A percentile compares a stretch with the other conserved stretches of the same genome.
Evolutionary conservation across 2,329 filamentous ascomycete species (phyloP).

Genomic region (Microcera coccophila): DNA sequence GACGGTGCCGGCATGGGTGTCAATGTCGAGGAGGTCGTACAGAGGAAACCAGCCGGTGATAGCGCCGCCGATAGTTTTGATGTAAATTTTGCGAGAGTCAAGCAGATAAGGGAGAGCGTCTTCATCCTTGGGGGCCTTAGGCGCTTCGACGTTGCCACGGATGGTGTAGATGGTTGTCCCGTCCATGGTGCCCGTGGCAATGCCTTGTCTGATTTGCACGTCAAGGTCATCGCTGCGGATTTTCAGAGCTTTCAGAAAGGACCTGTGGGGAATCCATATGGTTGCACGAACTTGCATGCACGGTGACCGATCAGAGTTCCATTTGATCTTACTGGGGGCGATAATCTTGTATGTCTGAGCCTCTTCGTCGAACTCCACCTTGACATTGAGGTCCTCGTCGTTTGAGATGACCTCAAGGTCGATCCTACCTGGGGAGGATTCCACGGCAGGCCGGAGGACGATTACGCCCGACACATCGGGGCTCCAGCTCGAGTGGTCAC

Average conservation of each 20-base stretch:
- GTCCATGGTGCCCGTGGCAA: conserved; percentile 34
- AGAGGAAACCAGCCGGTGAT: conserved; percentile 50
- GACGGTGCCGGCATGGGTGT: conserved; percentile 43
- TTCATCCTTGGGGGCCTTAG: conserved; percentile 25
- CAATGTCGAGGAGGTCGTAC: conserved; percentile 45
- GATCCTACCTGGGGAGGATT: conserved; percentile 35
- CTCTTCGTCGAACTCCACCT: conserved; percentile 30
- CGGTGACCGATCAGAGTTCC: conserved; percentile 28
- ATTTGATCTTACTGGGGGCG: conserved; percentile 35
- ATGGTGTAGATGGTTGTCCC: conserved; percentile 33
- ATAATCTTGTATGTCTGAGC: conserved; percentile 38
- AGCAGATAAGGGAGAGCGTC: conserved; percentile 37
- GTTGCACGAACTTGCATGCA: conserved; percentile 49
- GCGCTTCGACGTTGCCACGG: conserved; percentile 37
- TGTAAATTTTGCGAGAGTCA: conserved; percentile 39
- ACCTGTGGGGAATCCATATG: conserved; percentile 42
- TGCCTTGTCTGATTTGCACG: conserved; percentile 38
- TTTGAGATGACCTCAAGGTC: conserved; percentile 46
- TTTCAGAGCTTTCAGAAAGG: conserved; percentile 35
- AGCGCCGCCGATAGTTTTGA: conserved; percentile 41
- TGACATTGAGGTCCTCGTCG: conserved; percentile 37
- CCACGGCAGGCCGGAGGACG: conserved; percentile 37
- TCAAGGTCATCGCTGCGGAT: conserved; percentile 39
- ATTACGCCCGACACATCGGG: conserved; percentile 45
- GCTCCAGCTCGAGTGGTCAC: conserved; percentile 18